Conservation (phyloP, 2,329 filamentous ascomycete species). For the Diaporthe ampelina region DNA sequence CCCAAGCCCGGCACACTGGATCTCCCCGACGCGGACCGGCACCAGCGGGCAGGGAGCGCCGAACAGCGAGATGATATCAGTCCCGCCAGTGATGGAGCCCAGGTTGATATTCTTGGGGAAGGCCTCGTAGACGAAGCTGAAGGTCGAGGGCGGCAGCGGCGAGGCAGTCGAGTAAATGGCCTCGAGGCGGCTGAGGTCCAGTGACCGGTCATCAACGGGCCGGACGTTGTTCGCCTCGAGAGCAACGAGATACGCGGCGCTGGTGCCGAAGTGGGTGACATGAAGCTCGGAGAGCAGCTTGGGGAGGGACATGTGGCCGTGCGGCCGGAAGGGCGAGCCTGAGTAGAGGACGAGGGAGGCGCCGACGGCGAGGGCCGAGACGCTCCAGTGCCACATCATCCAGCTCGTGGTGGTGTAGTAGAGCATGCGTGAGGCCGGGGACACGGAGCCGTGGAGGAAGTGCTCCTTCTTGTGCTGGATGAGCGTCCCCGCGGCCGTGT, state of each 20-base stretch:
- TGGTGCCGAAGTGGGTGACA: constrained; percentile 96
- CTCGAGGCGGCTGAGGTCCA: constrained; percentile 75
- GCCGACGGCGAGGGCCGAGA: constrained; percentile 87
- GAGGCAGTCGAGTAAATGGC: constrained; percentile 96
- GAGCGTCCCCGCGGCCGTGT: constrained; percentile 89
- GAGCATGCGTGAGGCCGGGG: constrained; percentile 80
- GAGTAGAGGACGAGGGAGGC: constrained; percentile 90
- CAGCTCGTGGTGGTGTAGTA: constrained; percentile 97
- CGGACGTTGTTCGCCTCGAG: constrained; percentile 83
- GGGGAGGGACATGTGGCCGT: constrained; percentile 86
- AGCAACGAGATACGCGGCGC: constrained; percentile 91
- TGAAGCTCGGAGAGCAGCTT: constrained; percentile 82
- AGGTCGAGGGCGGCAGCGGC: constrained; percentile 92
- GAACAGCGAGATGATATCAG: constrained; percentile 96
- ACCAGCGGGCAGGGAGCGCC: constrained; percentile 85
- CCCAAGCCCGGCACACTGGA: constrained; percentile 82
- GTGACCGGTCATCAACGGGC: constrained; percentile 66
- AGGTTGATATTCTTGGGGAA: constrained; percentile 88
- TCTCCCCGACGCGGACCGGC: constrained; percentile 80
- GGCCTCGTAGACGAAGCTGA: constrained; percentile 87
- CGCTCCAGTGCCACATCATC: constrained; percentile 99
- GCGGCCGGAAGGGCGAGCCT: constrained; percentile 88
- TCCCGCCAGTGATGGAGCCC: constrained; percentile 94
- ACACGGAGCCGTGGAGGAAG: constrained; percentile 86
- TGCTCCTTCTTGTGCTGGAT: constrained; percentile 99